Evolutionary conservation across 768 basidiomycete species (phyloP).

Genomic region (Lentinula lateritia): DNA sequence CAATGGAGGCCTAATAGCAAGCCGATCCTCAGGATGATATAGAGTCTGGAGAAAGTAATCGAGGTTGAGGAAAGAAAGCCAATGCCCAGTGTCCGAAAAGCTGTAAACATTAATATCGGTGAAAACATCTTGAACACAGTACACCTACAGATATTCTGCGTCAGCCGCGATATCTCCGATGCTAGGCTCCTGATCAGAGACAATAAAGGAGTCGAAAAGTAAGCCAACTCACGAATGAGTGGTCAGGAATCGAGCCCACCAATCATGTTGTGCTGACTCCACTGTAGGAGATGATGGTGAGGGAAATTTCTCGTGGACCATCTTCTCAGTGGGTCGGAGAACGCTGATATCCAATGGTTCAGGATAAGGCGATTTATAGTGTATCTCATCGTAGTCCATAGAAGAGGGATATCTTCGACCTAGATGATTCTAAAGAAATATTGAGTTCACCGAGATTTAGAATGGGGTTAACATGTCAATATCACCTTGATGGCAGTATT

Average conservation of each 20-base stretch:
- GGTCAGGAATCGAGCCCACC: slow-evolving; percentile 39
- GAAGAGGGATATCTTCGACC: slow-evolving; percentile 2
- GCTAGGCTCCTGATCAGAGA: slow-evolving; percentile 22
- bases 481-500: background rate
- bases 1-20: slow-evolving; percentile 64
- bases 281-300: slow-evolving; percentile 26
- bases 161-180: slow-evolving; percentile 45
- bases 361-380: slow-evolving; percentile 29
- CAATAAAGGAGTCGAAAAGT: background rate
- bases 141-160: slow-evolving; percentile 45
- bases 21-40: slow-evolving; percentile 43
- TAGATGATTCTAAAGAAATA: slow-evolving; percentile 19
- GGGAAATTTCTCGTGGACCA: slow-evolving; percentile 26
- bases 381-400: slow-evolving; percentile 32
- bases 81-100: slow-evolving; percentile 57
- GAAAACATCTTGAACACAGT: background rate
- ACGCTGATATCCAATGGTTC: slow-evolving; percentile 33
- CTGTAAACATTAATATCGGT: slow-evolving; percentile 26
- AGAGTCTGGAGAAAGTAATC: slow-evolving; percentile 48
- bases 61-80: slow-evolving; percentile 65
- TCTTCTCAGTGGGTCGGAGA: slow-evolving; percentile 24
- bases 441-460: background rate
- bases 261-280: slow-evolving; percentile 29
- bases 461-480: background rate
- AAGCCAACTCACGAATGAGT: slow-evolving; percentile 27